Conservation (phyloP, 139 green algal species). For the Diplosphaera chodatii region DNA sequence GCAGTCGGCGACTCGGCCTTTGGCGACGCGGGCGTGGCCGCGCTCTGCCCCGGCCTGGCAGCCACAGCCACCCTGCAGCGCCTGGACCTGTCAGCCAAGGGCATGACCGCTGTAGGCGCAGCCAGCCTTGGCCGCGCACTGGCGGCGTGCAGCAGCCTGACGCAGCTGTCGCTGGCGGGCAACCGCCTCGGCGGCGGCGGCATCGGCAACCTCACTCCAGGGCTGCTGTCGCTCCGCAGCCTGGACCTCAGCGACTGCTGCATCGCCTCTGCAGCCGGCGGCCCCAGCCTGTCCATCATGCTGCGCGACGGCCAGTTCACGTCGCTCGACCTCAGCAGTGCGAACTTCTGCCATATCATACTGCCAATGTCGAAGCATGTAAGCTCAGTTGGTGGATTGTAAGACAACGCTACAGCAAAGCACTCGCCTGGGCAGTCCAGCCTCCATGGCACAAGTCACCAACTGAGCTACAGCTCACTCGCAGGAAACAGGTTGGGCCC, state of each 20-base stretch:
- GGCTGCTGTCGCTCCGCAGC: not conserved
- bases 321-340: too few relatives aligned
- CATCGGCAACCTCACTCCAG: not conserved
- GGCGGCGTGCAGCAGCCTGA: not conserved
- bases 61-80: conserved; percentile 10
- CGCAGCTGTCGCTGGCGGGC: not conserved
- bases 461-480: too few relatives aligned
- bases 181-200: conserved; percentile 2
- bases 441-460: too few relatives aligned
- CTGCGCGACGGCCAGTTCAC: conserved; percentile 1
- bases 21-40: not conserved
- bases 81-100: conserved; percentile 15
- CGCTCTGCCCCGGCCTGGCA: not conserved
- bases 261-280: not conserved
- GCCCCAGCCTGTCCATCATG: not conserved
- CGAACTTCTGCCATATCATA: too few relatives aligned
- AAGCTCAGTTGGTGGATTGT: too few relatives aligned
- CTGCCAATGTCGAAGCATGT: too few relatives aligned
- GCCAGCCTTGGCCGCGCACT: not conserved
- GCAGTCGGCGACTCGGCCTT: not conserved
- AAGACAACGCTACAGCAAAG: too few relatives aligned
- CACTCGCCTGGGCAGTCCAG: too few relatives aligned
- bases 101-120: not conserved
- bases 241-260: not conserved
- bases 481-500: not conserved